A percentile compares a stretch with the other conserved stretches of the same genome.
These are phyloP conservation scores for Dacryopinax spathularia DNA, from an alignment of 768 basidiomycete genomes.

Conservation along the genomic window DNA sequence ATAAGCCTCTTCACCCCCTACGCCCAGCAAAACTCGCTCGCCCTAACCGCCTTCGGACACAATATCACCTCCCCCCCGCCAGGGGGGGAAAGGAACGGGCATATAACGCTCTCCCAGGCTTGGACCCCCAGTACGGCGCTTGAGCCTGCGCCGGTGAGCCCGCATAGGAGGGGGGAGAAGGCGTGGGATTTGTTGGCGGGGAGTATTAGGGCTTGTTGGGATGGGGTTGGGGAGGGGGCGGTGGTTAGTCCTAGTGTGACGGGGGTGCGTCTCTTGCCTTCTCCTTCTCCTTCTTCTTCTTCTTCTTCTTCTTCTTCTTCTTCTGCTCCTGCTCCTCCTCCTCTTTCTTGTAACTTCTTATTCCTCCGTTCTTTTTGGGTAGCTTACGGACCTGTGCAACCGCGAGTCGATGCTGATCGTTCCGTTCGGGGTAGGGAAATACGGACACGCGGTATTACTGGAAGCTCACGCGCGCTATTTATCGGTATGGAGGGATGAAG, in stretches of 20 bases:
- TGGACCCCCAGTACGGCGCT: slow-evolving; percentile 30
- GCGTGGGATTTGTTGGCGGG: slow-evolving; percentile 42
- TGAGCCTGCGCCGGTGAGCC: slow-evolving; percentile 55
- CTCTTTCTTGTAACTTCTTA: too few species aligned
- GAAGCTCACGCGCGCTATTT: slow-evolving; percentile 44
- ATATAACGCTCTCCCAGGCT: slow-evolving; percentile 37
- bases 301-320: too few species aligned
- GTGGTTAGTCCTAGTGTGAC: neutral
- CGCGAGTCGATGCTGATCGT: too few species aligned
- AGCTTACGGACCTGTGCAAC: too few species aligned
- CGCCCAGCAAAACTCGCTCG: neutral
- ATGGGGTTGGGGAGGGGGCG: neutral
- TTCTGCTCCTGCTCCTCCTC: too few species aligned
- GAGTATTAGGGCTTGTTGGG: slow-evolving; percentile 38
- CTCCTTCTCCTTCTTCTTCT: too few species aligned
- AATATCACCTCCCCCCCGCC: slow-evolving; percentile 18
- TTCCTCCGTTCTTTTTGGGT: too few species aligned
- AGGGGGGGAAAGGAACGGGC: slow-evolving; percentile 29
- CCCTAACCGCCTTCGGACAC: slow-evolving; percentile 41
- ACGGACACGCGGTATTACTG: slow-evolving; percentile 44
- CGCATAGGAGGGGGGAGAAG: slow-evolving; percentile 20
- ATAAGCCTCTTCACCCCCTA: neutral
- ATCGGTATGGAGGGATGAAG: slow-evolving; percentile 36
- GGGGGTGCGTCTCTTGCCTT: neutral
- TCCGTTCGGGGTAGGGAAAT: neutral